These are phyloP conservation scores for Pleochaeta shiraiana DNA, from an alignment of 2,329 filamentous ascomycete species.

Conservation along the genomic window DNA sequence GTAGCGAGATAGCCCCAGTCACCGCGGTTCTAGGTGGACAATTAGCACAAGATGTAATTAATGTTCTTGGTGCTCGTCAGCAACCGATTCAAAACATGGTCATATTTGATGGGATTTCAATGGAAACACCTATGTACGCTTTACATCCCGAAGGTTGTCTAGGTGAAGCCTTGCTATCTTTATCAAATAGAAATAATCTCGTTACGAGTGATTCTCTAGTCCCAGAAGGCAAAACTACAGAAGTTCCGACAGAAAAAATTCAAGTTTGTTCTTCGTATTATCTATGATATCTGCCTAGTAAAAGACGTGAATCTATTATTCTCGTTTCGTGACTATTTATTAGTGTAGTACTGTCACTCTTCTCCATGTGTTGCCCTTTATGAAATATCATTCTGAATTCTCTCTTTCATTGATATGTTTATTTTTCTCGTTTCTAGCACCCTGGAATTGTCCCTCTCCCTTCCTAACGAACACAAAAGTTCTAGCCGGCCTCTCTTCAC, in stretches of 20 bases:
- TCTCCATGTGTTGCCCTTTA: constrained; percentile 12
- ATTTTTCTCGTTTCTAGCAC: constrained; percentile 17
- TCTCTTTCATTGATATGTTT: constrained; percentile 11
- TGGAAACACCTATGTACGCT: constrained; percentile 59
- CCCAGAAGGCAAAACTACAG: background rate
- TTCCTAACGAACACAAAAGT: constrained; percentile 41
- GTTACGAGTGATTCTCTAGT: background rate
- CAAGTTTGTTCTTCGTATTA: constrained; percentile 17
- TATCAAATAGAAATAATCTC: background rate
- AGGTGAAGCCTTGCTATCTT: background rate
- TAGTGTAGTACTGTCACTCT: constrained; percentile 17
- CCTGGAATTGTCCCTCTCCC: constrained; percentile 23
- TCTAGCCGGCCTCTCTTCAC: constrained; percentile 29
- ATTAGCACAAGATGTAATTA: constrained; percentile 91
- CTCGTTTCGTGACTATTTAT: too few species aligned
- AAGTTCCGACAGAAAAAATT: background rate
- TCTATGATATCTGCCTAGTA: too few species aligned
- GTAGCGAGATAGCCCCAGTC: constrained; percentile 66
- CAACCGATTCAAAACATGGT: constrained; percentile 93
- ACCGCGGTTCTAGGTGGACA: constrained; percentile 77
- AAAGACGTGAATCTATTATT: too few species aligned
- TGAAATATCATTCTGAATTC: constrained; percentile 8
- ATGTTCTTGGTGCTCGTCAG: constrained; percentile 74
- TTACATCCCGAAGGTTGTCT: constrained; percentile 43
- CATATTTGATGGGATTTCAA: constrained; percentile 68